phyloP scores from a whole-genome alignment of 352 stramenopile species.

The Saprolegnia diclina region DNA sequence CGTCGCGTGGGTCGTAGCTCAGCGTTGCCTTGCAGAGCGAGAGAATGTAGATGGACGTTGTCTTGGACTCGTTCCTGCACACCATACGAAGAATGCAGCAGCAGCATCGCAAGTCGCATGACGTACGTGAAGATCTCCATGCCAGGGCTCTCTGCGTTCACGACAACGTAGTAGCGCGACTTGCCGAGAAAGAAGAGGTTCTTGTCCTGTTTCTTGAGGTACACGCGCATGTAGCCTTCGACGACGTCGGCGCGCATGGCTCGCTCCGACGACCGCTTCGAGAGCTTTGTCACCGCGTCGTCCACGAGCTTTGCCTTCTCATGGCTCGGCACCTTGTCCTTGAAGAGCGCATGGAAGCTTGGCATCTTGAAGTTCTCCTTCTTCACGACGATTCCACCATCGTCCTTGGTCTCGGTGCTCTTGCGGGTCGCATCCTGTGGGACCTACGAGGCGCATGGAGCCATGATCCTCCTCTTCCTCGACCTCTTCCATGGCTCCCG shows the following conservation, averaged over 20 bases:
- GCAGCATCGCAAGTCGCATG: not conserved
- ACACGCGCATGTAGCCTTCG: slow-evolving; percentile 29
- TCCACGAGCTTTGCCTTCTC: not conserved
- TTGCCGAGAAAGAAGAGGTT: slow-evolving; percentile 32
- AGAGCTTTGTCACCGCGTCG: not conserved
- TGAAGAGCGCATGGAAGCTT: slow-evolving; percentile 12
- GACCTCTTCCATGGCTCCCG: not conserved
- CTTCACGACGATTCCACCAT: not conserved
- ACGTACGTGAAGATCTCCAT: slow-evolving; percentile 23
- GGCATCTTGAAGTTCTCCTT: slow-evolving; percentile 10
- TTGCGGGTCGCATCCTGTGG: not conserved
- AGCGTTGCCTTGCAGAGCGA: slow-evolving; percentile 50
- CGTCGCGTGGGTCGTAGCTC: slow-evolving; percentile 61
- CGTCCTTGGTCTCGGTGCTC: not conserved
- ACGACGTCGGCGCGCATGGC: not conserved
- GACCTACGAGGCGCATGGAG: not conserved
- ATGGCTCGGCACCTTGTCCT: not conserved
- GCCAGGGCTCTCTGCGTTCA: not conserved
- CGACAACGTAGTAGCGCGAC: slow-evolving; percentile 22
- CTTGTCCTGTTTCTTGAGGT: slow-evolving; percentile 69
- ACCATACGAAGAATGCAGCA: not conserved
- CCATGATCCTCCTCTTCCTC: not conserved
- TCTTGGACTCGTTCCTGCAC: slow-evolving; percentile 41
- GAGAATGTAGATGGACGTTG: slow-evolving; percentile 54
- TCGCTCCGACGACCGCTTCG: not conserved